Evolutionary conservation across 148 eudicot species (phyloP).

Genomic region (Vaccinium myrtillus): DNA sequence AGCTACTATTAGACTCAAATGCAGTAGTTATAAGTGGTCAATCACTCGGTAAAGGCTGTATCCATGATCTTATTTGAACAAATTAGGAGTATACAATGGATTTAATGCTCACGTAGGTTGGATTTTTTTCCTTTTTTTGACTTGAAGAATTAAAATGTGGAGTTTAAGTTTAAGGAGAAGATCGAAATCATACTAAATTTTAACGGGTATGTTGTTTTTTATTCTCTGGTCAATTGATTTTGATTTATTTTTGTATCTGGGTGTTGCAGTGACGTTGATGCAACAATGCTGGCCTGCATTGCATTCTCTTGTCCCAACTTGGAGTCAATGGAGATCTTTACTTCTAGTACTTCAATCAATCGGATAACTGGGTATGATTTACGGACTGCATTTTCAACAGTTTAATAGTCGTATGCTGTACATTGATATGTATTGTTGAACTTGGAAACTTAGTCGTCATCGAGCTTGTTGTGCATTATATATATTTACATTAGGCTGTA

Average conservation of each 20-base stretch:
- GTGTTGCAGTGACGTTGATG: conserved; percentile 86
- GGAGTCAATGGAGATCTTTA: conserved; percentile 74
- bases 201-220: no score
- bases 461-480: background rate
- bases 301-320: conserved; percentile 93
- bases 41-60: background rate
- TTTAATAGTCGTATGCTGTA: background rate
- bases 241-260: conserved; percentile 4
- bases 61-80: background rate
- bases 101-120: background rate
- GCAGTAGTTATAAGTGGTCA: background rate
- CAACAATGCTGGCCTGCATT: conserved; percentile 91
- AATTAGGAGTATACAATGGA: background rate
- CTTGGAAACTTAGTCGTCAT: background rate
- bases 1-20: background rate
- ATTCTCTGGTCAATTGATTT: background rate
- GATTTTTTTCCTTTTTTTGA: background rate
- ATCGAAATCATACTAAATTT: background rate
- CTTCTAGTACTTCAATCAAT: conserved; percentile 51
- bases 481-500: no score
- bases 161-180: background rate
- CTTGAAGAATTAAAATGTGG: no score
- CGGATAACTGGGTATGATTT: conserved; percentile 73
- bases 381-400: background rate
- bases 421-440: background rate